Conservation (phyloP, 1,139 yeast species). For the Geotrichum siamense region DNA sequence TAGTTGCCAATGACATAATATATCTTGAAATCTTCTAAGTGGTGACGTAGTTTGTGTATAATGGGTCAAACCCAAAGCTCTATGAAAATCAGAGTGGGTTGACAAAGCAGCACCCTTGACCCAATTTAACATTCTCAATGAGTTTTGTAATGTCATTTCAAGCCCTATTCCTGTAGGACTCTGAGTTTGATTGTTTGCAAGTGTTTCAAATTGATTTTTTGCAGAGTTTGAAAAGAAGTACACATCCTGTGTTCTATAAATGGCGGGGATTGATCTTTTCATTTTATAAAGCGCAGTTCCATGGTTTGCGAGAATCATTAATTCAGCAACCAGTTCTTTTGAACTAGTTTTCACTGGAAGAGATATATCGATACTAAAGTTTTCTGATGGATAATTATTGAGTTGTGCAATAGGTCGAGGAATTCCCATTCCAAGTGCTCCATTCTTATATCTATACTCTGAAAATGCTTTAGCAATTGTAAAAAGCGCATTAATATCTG, state of each 20-base stretch:
- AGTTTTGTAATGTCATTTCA: conserved; percentile 6
- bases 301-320: conserved; percentile 73
- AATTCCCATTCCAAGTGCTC: conserved; percentile 35
- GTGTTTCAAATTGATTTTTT: conserved; percentile 6
- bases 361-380: conserved; percentile 7
- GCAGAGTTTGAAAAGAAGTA: conserved; percentile 22
- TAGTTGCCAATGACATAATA: conserved; percentile 69
- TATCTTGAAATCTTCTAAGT: conserved; percentile 75
- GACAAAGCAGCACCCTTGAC: conserved; percentile 41
- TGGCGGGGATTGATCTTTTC: conserved; percentile 46
- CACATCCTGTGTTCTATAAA: conserved; percentile 49
- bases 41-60: conserved; percentile 88
- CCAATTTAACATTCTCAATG: conserved; percentile 23
- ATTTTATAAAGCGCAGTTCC: conserved; percentile 50
- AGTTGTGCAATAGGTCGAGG: conserved; percentile 18
- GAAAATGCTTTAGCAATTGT: conserved; percentile 35
- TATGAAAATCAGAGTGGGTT: conserved; percentile 44
- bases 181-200: conserved; percentile 18
- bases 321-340: conserved; percentile 55
- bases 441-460: conserved; percentile 29
- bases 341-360: conserved; percentile 7
- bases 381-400: conserved; percentile 21
- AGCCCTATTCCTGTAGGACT: conserved; percentile 20
- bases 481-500: conserved; percentile 36
- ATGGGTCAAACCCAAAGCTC: conserved; percentile 52